A percentile compares a stretch with the other conserved stretches of the same genome.
Conservation (phyloP, 306 rosid genomes). For the Vigna trinervia region DNA sequence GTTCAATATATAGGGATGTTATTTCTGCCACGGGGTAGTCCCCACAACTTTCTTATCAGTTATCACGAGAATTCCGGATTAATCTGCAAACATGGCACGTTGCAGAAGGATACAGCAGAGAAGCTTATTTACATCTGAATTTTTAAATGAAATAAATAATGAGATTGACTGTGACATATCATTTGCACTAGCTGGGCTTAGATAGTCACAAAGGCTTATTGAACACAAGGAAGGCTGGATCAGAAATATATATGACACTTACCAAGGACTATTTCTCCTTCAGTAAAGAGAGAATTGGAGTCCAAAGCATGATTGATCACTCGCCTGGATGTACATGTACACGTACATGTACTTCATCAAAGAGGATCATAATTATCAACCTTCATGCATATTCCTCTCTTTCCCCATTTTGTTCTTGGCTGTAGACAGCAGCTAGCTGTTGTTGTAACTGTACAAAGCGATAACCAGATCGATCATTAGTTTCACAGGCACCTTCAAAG, state of each 20-base stretch:
- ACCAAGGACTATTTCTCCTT: slow-evolving; percentile 44
- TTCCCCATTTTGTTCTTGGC: slow-evolving; percentile 73
- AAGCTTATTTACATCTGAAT: slow-evolving; percentile 47
- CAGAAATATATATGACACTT: slow-evolving; percentile 51
- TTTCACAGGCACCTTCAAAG: slow-evolving; percentile 28
- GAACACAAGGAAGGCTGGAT: slow-evolving; percentile 50
- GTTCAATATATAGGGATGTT: slow-evolving; percentile 33
- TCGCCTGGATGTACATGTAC: slow-evolving; percentile 56
- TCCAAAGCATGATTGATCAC: slow-evolving; percentile 55
- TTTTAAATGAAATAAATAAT: slow-evolving; percentile 45
- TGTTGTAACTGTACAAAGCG: slow-evolving; percentile 74
- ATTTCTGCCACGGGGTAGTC: slow-evolving; percentile 46
- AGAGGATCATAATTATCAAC: slow-evolving; percentile 41
- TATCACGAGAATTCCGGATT: slow-evolving; percentile 41
- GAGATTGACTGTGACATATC: slow-evolving; percentile 39
- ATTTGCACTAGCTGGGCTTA: slow-evolving; percentile 43
- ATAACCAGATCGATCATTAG: slow-evolving; percentile 37
- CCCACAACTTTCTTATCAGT: slow-evolving; percentile 44
- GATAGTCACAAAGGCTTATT: slow-evolving; percentile 44
- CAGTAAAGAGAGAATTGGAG: slow-evolving; percentile 47
- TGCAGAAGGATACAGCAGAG: slow-evolving; percentile 52
- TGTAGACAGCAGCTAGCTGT: slow-evolving; percentile 61
- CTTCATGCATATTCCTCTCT: slow-evolving; percentile 67
- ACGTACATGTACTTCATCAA: slow-evolving; percentile 45
- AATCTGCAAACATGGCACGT: slow-evolving; percentile 47